Conservation (phyloP, 2,329 filamentous ascomycete genomes). For the Colletotrichum sojae region DNA sequence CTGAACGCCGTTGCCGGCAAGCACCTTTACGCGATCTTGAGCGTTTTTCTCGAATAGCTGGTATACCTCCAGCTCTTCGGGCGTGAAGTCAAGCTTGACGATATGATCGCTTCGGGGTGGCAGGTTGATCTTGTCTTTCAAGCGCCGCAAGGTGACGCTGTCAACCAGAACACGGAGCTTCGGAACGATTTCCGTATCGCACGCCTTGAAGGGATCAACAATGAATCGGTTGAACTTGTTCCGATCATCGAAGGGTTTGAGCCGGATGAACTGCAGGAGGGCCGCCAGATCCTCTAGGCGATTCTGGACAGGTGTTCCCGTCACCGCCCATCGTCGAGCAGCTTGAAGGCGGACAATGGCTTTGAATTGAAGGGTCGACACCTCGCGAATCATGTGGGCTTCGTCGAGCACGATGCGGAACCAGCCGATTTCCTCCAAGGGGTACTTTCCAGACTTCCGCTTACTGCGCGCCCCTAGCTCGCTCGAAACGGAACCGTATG, state of each 20-base stretch:
- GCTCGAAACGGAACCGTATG: constrained; percentile 88
- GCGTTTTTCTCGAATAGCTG: constrained; percentile 88
- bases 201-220: constrained; percentile 87
- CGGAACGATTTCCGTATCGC: constrained; percentile 85
- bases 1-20: constrained; percentile 69
- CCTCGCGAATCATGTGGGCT: constrained; percentile 93
- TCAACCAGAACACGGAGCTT: constrained; percentile 92
- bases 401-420: constrained; percentile 96
- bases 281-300: constrained; percentile 91
- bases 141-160: constrained; percentile 90
- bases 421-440: constrained; percentile 86
- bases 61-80: constrained; percentile 83
- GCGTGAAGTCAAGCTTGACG: constrained; percentile 80
- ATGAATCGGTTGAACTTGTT: constrained; percentile 84
- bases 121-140: constrained; percentile 92
- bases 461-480: constrained; percentile 78
- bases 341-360: constrained; percentile 86
- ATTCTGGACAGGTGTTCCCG: constrained; percentile 96
- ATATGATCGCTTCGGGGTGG: constrained; percentile 81
- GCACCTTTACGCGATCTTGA: constrained; percentile 82
- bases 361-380: constrained; percentile 84
- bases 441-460: constrained; percentile 71
- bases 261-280: constrained; percentile 85
- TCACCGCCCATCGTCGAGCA: constrained; percentile 94
- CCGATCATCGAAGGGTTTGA: constrained; percentile 88